phyloP scores from a whole-genome alignment of 257 asterid species.

The Plantago major region DNA sequence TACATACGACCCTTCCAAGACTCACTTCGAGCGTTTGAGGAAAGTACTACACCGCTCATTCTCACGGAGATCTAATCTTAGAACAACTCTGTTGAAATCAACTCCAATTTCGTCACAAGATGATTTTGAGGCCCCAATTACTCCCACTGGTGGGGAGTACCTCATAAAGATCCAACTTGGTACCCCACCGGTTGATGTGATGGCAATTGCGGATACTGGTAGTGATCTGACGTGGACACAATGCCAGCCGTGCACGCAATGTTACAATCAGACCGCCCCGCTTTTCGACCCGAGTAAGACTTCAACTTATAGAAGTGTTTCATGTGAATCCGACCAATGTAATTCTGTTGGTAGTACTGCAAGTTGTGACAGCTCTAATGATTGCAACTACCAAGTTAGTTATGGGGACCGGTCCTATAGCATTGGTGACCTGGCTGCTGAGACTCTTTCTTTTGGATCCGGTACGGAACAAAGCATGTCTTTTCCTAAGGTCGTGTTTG shows the following conservation, averaged over 20 bases:
- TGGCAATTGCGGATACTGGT: conserved; percentile 55
- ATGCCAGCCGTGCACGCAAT: conserved; percentile 41
- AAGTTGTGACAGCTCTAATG: not conserved
- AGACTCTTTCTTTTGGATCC: conserved; percentile 35
- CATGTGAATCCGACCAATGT: conserved; percentile 33
- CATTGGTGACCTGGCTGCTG: conserved; percentile 36
- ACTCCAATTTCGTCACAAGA: not conserved
- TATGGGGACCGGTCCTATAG: conserved; percentile 37
- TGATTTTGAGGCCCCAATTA: conserved; percentile 14
- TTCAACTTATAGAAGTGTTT: conserved; percentile 16
- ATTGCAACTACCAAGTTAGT: conserved; percentile 22
- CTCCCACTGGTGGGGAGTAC: conserved; percentile 34
- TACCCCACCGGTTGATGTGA: conserved; percentile 39
- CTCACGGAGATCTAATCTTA: conserved; percentile 20
- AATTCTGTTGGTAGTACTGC: not conserved
- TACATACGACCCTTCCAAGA: conserved; percentile 20
- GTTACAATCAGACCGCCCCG: conserved; percentile 46
- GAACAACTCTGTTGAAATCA: conserved; percentile 14
- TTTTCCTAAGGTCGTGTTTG: conserved; percentile 36
- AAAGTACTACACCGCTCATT: conserved; percentile 31
- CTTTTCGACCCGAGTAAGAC: conserved; percentile 36
- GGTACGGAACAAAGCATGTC: conserved; percentile 16
- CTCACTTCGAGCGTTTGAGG: conserved; percentile 27
- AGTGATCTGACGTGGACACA: conserved; percentile 65
- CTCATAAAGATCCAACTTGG: conserved; percentile 45